These are phyloP conservation scores for Xylaria cubensis DNA, from an alignment of 495 filamentous ascomycete species.

Conservation along the genomic window DNA sequence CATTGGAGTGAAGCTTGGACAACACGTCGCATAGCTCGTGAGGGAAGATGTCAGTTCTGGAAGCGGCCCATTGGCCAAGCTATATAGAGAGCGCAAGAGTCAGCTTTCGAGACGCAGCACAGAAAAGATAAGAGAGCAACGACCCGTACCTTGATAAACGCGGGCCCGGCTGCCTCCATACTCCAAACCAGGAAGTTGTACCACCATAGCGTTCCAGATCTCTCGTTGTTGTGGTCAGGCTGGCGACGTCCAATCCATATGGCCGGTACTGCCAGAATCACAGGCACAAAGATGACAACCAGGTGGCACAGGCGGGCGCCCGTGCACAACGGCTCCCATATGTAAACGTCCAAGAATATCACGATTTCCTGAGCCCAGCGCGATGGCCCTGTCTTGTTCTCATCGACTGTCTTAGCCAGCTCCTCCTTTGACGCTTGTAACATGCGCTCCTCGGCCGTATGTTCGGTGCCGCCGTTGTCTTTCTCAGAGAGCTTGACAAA, in stretches of 20 bases:
- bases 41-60: slow-evolving; percentile 97
- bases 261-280: slow-evolving; percentile 77
- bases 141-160: slow-evolving; percentile 88
- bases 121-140: not conserved
- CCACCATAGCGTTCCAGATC: slow-evolving; percentile 90
- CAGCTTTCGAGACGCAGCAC: slow-evolving; percentile 25
- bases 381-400: slow-evolving; percentile 62
- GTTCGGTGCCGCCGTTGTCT: slow-evolving; percentile 62
- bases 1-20: slow-evolving; percentile 94
- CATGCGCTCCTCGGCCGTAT: slow-evolving; percentile 84
- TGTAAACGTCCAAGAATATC: slow-evolving; percentile 70
- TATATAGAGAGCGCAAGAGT: slow-evolving; percentile 44
- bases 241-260: slow-evolving; percentile 77
- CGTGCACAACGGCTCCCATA: slow-evolving; percentile 88
- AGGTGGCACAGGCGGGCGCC: slow-evolving; percentile 85
- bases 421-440: slow-evolving; percentile 79
- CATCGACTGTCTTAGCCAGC: slow-evolving; percentile 68
- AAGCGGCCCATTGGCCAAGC: slow-evolving; percentile 99
- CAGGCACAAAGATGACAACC: slow-evolving; percentile 87
- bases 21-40: slow-evolving; percentile 88
- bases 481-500: slow-evolving; percentile 78
- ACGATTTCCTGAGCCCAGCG: slow-evolving; percentile 61
- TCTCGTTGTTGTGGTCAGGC: slow-evolving; percentile 68
- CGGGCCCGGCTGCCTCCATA: slow-evolving; percentile 94
- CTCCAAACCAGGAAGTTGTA: slow-evolving; percentile 84